These are phyloP conservation scores for Persicaria maculosa DNA, from an alignment of 148 eudicot genomes.

Conservation along the genomic window DNA sequence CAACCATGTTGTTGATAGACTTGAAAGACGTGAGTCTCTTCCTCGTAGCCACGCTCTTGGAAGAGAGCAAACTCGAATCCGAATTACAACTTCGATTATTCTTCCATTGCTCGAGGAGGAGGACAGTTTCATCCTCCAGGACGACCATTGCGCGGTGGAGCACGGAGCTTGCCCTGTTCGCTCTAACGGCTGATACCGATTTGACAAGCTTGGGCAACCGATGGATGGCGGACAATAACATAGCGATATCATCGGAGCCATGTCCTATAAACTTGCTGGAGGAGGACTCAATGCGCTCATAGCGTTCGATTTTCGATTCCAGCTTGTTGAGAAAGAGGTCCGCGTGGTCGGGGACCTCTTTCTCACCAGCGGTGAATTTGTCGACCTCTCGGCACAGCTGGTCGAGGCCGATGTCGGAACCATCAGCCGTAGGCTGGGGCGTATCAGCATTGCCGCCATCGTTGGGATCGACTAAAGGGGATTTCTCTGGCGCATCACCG, in stretches of 20 bases:
- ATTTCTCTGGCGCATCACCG: too few relatives aligned
- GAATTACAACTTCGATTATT: background rate
- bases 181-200: background rate
- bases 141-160: constrained; percentile 54
- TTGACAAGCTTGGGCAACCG: background rate
- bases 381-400: background rate
- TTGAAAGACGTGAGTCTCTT: background rate
- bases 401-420: background rate
- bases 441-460: too few relatives aligned
- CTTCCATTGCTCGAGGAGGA: constrained; percentile 1
- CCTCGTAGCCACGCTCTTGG: background rate
- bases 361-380: background rate
- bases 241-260: background rate
- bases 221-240: background rate
- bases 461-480: too few relatives aligned
- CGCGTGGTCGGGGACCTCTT: background rate
- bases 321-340: background rate
- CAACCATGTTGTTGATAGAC: background rate
- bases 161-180: constrained; percentile 36
- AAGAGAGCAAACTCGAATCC: background rate
- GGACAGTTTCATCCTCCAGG: background rate
- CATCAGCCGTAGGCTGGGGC: too few relatives aligned
- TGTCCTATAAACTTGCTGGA: background rate
- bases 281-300: background rate
- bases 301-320: background rate